Evolutionary conservation across 2,329 filamentous ascomycete species (phyloP).

Genomic region (Beauveria asiatica): DNA sequence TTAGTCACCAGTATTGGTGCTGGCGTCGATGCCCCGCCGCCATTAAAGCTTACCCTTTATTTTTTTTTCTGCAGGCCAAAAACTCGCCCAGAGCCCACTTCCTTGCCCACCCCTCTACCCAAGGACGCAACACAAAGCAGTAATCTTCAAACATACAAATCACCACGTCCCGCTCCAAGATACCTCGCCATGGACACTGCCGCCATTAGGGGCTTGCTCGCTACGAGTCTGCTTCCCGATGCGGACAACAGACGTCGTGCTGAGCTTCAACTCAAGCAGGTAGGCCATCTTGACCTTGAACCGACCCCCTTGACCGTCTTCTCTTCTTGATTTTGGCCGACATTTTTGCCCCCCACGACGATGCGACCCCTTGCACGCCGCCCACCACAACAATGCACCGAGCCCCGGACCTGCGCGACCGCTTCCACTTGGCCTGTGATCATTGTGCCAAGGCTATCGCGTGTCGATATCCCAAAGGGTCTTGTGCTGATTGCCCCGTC

Average conservation of each 20-base stretch:
- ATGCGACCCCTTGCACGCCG: neutral
- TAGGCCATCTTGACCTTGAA: conserved; percentile 32
- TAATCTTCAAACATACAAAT: neutral
- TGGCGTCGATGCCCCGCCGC: neutral
- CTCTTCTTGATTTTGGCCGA: conserved; percentile 1
- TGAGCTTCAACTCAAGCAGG: conserved; percentile 75
- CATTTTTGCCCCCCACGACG: conserved; percentile 10
- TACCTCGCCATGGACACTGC: conserved; percentile 58
- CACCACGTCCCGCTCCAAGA: neutral
- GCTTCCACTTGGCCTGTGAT: neutral
- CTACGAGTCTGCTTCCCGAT: conserved; percentile 66
- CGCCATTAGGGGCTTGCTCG: conserved; percentile 67
- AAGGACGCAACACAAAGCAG: neutral
- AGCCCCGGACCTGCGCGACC: neutral
- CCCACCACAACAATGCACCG: neutral
- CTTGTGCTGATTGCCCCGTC: neutral
- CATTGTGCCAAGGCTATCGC: neutral
- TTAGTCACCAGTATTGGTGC: neutral
- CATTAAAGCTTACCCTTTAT: neutral
- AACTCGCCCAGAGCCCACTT: neutral
- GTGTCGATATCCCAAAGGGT: neutral
- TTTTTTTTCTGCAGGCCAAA: conserved; percentile 6
- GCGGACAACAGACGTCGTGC: conserved; percentile 67
- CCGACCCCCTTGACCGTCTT: conserved; percentile 8
- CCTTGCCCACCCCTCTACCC: neutral